A percentile compares a stretch with the other conserved stretches of the same genome.
Conservation (phyloP, 768 basidiomycete species). For the Sporobolomyces roseus region DNA sequence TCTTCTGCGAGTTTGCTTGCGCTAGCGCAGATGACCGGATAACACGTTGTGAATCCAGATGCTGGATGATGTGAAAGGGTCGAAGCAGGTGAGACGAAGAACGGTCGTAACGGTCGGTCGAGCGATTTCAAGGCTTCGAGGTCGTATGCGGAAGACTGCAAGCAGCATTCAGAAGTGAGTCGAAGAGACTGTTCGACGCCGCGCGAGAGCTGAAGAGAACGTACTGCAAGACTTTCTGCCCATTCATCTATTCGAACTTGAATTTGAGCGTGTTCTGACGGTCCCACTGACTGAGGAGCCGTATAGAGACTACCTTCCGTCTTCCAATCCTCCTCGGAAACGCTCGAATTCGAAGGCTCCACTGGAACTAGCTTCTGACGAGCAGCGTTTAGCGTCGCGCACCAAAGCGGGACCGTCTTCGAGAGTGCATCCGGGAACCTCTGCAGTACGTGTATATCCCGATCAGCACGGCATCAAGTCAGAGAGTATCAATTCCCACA, state of each 20-base stretch:
- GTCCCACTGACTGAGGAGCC: constrained; percentile 38
- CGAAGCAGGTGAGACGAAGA: constrained; percentile 81
- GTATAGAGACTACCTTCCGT: constrained; percentile 29
- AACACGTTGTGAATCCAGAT: constrained; percentile 50
- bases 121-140: constrained; percentile 56
- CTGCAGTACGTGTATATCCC: constrained; percentile 42
- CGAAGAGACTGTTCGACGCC: too few relatives aligned
- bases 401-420: constrained; percentile 94
- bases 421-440: constrained; percentile 88
- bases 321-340: constrained; percentile 55
- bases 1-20: constrained; percentile 66
- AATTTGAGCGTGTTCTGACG: constrained; percentile 77
- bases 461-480: too few relatives aligned
- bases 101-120: constrained; percentile 65
- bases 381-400: constrained; percentile 70
- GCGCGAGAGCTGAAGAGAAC: constrained; percentile 40
- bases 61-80: constrained; percentile 52
- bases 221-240: constrained; percentile 66
- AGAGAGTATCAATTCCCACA: background rate
- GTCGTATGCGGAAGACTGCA: constrained; percentile 66
- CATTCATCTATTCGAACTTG: constrained; percentile 62
- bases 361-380: constrained; percentile 26
- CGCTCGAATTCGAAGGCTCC: constrained; percentile 19
- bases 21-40: constrained; percentile 76
- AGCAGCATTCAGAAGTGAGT: background rate